Base-by-base conservation (phyloP, 2,329 filamentous ascomycete species). In the Diaporthe aspalathi region DNA sequence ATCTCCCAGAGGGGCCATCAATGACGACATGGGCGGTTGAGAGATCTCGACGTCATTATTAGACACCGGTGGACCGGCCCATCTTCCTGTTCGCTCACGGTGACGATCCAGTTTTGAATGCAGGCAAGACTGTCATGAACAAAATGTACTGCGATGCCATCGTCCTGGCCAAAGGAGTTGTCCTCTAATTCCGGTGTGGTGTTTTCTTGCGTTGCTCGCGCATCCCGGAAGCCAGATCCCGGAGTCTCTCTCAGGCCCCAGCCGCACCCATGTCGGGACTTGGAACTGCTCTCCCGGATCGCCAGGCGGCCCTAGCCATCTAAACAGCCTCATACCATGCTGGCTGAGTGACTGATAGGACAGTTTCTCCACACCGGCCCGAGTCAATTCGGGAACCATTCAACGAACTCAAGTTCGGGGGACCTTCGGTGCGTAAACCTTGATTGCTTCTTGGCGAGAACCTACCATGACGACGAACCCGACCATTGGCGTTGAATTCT, bases 11-110 rank as follows among this genome's bases (percentile, higher is more conserved):
- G 27, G 35, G 57, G 40, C 60, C 22, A 14, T 68, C 56, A 62
- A 73, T 73, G 69, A 73, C 72, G 72, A 70, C 65, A 68, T 68
- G 69, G 16, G n/a, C 60, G 50, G 32, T 27, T 47, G 24, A 66
- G 67, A 52, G 54, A 22, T 45, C 53, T 38, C 68, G 71, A 72
- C 71, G 71, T 72, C 71, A 72, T 72, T 43, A 49, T 68, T 49
- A 49, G 40, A 54, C 63, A 38, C 27, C 20, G 8, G 27, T 53
- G 54, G 68, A n/a, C 71, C 32, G 32, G 32, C 32, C 67, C 67
- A 63, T 57, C 38, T 56, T 70, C 14, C 16, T 70, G 20, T 43
- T 40, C 50, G 17, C 35, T 65, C 45, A 40, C 47, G 22, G 65
- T 67, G 68, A 71, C 68, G 68, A 56, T 17, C 49, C 27, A 24